Evolutionary conservation across 176 grass and related monocot species (phyloP).

Genomic region (Thalia dealbata): DNA sequence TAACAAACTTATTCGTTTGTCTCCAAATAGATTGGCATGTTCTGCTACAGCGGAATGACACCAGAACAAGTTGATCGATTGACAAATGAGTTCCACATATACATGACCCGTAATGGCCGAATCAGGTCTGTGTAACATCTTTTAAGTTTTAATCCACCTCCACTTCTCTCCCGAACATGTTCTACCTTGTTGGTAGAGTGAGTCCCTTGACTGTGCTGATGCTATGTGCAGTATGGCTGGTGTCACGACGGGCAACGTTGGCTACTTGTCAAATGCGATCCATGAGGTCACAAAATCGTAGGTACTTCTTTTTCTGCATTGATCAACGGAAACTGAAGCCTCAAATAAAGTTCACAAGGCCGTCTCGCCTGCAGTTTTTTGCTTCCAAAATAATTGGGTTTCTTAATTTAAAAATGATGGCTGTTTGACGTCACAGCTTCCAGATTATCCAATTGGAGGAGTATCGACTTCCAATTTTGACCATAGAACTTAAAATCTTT

Average conservation of each 20-base stretch:
- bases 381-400: not conserved
- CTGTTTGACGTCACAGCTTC: too few relatives aligned
- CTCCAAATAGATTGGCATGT: constrained; percentile 79
- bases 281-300: constrained; percentile 67
- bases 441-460: too few relatives aligned
- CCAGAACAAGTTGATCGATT: constrained; percentile 85
- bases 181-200: not conserved
- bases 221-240: constrained; percentile 76
- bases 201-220: not conserved
- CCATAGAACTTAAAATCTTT: too few relatives aligned
- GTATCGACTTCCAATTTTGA: too few relatives aligned
- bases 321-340: not conserved
- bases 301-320: not conserved
- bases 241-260: constrained; percentile 64
- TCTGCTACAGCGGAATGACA: constrained; percentile 95
- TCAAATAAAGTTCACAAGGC: not conserved
- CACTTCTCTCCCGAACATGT: not conserved
- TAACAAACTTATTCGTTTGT: not conserved
- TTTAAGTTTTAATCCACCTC: too few relatives aligned
- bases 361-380: not conserved
- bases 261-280: constrained; percentile 81
- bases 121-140: constrained; percentile 48
- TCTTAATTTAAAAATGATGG: too few relatives aligned
- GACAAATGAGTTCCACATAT: constrained; percentile 84
- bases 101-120: constrained; percentile 93